phyloP scores from a whole-genome alignment of 116 monocot genomes.

The Zostera marina region DNA sequence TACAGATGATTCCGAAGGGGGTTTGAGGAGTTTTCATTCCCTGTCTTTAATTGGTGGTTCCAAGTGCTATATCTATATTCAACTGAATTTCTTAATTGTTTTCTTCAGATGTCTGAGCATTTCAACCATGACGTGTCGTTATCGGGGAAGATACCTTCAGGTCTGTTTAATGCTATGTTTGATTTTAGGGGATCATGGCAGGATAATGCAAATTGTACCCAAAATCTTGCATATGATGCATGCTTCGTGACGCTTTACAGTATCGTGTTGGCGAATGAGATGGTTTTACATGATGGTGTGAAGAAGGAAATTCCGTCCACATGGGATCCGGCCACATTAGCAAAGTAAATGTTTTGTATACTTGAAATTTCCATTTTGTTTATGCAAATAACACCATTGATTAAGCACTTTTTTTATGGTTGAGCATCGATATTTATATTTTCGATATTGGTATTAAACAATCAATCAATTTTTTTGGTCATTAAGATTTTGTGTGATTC shows the following conservation, averaged over 20 bases:
- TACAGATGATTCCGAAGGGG: no score
- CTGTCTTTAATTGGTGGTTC: background rate
- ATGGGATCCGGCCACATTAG: slow-evolving; percentile 65
- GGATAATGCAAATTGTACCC: slow-evolving; percentile 37
- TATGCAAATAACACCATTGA: background rate
- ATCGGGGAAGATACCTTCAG: slow-evolving; percentile 66
- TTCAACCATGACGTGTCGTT: slow-evolving; percentile 44
- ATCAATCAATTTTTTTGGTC: no score
- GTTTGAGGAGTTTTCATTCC: no score
- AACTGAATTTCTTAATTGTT: background rate
- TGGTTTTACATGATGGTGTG: slow-evolving; percentile 33
- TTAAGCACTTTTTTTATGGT: no score
- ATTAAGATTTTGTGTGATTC: no score
- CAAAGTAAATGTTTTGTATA: slow-evolving; percentile 24
- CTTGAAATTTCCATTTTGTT: background rate
- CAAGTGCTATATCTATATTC: background rate
- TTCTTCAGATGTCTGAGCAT: slow-evolving; percentile 59
- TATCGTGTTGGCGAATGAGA: slow-evolving; percentile 27
- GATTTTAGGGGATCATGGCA: slow-evolving; percentile 55
- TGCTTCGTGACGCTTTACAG: slow-evolving; percentile 58
- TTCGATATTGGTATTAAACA: no score
- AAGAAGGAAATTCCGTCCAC: slow-evolving; percentile 53
- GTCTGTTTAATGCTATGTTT: slow-evolving; percentile 69
- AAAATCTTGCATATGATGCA: slow-evolving; percentile 54
- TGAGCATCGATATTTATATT: no score